phyloP scores from a whole-genome alignment of 2,329 filamentous ascomycete genomes.

The Cladosporium sp. region DNA sequence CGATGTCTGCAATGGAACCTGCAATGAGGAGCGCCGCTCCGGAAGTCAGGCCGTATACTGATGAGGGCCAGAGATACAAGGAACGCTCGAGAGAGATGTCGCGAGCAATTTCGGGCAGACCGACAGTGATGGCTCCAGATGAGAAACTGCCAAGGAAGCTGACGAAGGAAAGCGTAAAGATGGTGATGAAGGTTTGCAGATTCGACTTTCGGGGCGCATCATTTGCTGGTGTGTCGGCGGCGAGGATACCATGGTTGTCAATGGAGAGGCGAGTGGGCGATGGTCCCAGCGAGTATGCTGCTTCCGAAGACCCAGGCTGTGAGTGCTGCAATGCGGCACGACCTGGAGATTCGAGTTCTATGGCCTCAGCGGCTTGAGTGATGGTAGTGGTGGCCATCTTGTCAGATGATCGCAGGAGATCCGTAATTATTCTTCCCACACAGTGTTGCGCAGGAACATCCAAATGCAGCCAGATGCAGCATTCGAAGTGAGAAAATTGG shows the following conservation, averaged over 20 bases:
- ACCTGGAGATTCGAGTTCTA: not conserved
- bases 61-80: slow-evolving; percentile 19
- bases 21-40: slow-evolving; percentile 48
- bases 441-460: too few species aligned
- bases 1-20: slow-evolving; percentile 49
- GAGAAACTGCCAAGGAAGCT: slow-evolving; percentile 19
- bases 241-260: not conserved
- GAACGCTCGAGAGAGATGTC: slow-evolving; percentile 13
- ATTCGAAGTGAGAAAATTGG: too few species aligned
- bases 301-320: not conserved
- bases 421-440: too few species aligned
- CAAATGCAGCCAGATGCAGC: too few species aligned
- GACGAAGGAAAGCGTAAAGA: slow-evolving; percentile 8
- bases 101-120: slow-evolving; percentile 18
- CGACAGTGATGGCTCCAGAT: slow-evolving; percentile 21
- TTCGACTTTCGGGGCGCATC: not conserved
- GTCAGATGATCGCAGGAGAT: too few species aligned
- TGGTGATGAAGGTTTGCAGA: slow-evolving; percentile 2
- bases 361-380: not conserved
- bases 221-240: not conserved
- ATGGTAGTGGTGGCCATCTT: slow-evolving; percentile 1
- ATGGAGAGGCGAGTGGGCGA: not conserved
- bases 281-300: not conserved
- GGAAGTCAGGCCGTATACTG: slow-evolving; percentile 40
- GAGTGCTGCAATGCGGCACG: not conserved